Base-by-base conservation (phyloP, 768 basidiomycete genomes). In the Auricularia auricula-judae region DNA sequence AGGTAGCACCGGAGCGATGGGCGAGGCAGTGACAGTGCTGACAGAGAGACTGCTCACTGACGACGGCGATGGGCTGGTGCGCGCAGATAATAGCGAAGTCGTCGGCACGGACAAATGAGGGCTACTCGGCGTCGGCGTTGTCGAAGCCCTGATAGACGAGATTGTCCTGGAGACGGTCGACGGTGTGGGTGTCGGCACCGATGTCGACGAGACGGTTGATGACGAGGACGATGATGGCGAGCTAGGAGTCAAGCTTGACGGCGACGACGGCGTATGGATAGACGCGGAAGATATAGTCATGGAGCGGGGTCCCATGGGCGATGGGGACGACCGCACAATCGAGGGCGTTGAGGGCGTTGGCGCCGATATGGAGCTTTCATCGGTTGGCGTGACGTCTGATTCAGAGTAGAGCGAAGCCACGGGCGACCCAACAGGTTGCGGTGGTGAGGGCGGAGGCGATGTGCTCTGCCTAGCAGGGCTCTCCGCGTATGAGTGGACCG, bases 81-180 rank as follows among this genome's bases (percentile, higher is more conserved):
- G 34, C 35, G 34, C 21, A 3, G 35, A 58, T 8, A 44, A 14
- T 33, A 18, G n/a, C 8, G 12, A 42, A 2, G 62, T 42, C 51
- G 35, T 21, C 35, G 53, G 43, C 36, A 61, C 42, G 53, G 36
- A 39, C 34, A 39, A 61, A 36, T 34, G 65, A 16, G 21, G 10
- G 29, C 29, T 59, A 29, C 23, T 59, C 8, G 65, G 56, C 33
- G 53, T 43, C 18, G 56, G 39, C 12, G 54, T 18, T 3, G 42
- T 34, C 16, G 62, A 61, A 73, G 68, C 53, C 2, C 82, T 81
- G 4, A 80, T 81, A 1, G 79, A 72, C 3, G 75, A 68, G 42
- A 21, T 80, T 77, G 54, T 77, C 70, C 75, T 64, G 3, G 81
- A 82, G 29, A 63, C 36, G 3, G 66, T 71, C n/a, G 70, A 67